Evolutionary conservation across 768 basidiomycete genomes (phyloP).

Genomic region (Tricholomella constricta): DNA sequence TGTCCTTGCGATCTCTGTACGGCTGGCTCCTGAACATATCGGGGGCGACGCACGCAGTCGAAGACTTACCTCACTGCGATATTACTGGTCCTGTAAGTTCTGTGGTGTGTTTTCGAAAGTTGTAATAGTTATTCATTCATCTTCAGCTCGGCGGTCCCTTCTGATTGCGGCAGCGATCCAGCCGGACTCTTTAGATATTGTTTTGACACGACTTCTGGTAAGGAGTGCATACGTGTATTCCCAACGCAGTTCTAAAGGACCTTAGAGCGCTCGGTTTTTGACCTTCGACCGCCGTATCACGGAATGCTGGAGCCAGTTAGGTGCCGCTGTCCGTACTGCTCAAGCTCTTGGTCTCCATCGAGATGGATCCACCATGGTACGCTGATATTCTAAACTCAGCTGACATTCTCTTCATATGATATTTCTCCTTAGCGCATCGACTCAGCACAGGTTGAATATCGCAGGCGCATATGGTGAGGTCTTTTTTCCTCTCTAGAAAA

Average conservation of each 20-base stretch:
- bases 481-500: not conserved
- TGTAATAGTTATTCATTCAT: not conserved
- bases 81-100: constrained; percentile 93
- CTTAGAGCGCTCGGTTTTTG: constrained; percentile 56
- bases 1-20: constrained; percentile 83
- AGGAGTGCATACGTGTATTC: constrained; percentile 40
- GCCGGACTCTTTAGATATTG: constrained; percentile 88
- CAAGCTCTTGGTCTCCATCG: constrained; percentile 93
- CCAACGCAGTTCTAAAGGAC: constrained; percentile 39
- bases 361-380: constrained; percentile 81
- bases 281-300: constrained; percentile 85
- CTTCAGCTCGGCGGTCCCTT: constrained; percentile 78
- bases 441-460: constrained; percentile 79
- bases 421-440: constrained; percentile 59
- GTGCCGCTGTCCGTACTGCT: constrained; percentile 89
- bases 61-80: constrained; percentile 80
- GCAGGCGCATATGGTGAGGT: constrained; percentile 82
- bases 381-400: constrained; percentile 18
- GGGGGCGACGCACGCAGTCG: constrained; percentile 77
- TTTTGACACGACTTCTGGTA: constrained; percentile 88
- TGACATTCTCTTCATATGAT: constrained; percentile 6
- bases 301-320: constrained; percentile 95
- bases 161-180: constrained; percentile 93
- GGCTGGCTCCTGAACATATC: constrained; percentile 84
- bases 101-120: not conserved